phyloP scores from a whole-genome alignment of 73 alveolate species.

The Durusdinium trenchii region DNA sequence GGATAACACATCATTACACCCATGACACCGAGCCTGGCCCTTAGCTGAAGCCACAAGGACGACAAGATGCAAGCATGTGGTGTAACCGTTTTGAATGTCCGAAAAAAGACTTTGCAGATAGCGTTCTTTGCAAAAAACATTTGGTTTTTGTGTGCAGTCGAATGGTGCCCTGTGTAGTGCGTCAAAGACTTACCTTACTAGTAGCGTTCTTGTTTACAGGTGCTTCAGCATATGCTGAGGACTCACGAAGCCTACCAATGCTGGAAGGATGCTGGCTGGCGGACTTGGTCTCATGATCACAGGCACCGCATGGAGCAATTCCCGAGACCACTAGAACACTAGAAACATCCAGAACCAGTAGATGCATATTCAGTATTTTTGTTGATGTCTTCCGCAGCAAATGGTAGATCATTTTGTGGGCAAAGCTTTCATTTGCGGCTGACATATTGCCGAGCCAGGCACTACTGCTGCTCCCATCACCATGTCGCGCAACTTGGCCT shows the following conservation, averaged over 20 bases:
- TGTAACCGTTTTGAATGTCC: background rate
- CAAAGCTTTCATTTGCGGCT: background rate
- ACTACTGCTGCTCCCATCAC: background rate
- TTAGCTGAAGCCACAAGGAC: background rate
- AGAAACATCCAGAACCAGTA: background rate
- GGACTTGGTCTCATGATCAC: slow-evolving; percentile 18
- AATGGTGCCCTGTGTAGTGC: background rate
- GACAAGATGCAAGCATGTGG: background rate
- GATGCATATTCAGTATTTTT: background rate
- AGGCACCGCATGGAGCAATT: background rate
- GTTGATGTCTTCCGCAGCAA: background rate
- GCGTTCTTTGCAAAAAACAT: background rate
- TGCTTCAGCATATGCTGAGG: background rate
- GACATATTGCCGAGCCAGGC: background rate
- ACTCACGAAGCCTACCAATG: background rate
- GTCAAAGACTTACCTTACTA: background rate
- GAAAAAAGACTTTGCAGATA: background rate
- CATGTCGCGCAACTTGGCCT: background rate
- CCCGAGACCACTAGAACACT: background rate
- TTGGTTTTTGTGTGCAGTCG: background rate
- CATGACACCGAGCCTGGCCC: background rate
- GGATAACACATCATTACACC: background rate
- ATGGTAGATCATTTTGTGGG: background rate
- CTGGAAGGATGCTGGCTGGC: background rate
- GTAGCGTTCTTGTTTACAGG: background rate